Percentiles rank a stretch among this genome's conserved stretches.
These are phyloP conservation scores for Perkinsus chesapeaki DNA, from an alignment of 169 alveolate genomes.

Conservation along the genomic window DNA sequence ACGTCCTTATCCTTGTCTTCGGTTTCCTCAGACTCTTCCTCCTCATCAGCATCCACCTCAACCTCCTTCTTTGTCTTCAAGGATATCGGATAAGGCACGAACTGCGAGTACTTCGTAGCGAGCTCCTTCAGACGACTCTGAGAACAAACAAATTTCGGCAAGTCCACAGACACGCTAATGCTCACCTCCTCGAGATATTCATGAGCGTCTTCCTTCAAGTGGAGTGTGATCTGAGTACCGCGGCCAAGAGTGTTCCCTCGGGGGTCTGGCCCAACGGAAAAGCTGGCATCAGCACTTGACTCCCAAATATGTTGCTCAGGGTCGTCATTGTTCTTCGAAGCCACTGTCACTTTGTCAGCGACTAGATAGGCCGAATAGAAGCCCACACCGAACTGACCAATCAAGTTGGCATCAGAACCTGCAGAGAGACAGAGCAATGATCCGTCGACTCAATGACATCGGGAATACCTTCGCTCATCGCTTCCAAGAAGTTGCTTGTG, in stretches of 20 bases:
- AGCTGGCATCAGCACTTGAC: constrained; percentile 91
- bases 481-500: constrained; percentile 91
- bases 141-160: not conserved
- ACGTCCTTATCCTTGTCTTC: constrained; percentile 38
- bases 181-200: constrained; percentile 85
- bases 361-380: constrained; percentile 98
- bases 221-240: constrained; percentile 91
- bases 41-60: constrained; percentile 55
- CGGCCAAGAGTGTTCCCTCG: constrained; percentile 92
- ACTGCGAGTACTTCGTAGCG: constrained; percentile 89
- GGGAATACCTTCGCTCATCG: constrained; percentile 73
- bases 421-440: not conserved
- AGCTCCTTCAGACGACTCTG: constrained; percentile 71
- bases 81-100: constrained; percentile 94
- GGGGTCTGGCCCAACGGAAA: constrained; percentile 88
- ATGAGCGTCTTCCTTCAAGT: constrained; percentile 96
- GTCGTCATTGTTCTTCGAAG: constrained; percentile 71
- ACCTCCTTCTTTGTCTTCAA: constrained; percentile 53
- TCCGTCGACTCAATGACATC: not conserved
- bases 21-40: constrained; percentile 43
- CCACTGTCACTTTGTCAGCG: constrained; percentile 94
- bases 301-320: constrained; percentile 96
- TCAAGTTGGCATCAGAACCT: constrained; percentile 88
- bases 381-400: constrained; percentile 99
- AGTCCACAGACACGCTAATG: not conserved